Conservation (phyloP, 2,329 filamentous ascomycete genomes). For the Emmonsia crescens region DNA sequence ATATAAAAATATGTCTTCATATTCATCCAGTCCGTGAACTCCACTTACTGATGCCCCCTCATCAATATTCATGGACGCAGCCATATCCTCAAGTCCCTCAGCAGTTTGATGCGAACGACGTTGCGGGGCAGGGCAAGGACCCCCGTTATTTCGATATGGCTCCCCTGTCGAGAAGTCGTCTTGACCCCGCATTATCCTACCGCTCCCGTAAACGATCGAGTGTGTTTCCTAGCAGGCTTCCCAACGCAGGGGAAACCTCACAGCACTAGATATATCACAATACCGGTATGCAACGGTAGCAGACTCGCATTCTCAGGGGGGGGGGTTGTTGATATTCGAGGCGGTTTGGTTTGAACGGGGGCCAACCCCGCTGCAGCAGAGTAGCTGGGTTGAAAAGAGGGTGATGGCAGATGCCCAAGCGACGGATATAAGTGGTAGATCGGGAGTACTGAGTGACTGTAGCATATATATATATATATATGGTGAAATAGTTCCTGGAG, state of each 20-base stretch:
- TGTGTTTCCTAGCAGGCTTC: background rate
- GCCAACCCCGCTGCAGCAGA: background rate
- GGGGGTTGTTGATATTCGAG: background rate
- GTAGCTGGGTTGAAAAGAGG: background rate
- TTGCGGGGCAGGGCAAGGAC: background rate
- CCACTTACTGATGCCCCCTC: constrained; percentile 9
- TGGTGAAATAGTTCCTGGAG: background rate
- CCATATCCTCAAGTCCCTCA: constrained; percentile 7
- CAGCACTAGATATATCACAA: background rate
- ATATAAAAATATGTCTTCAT: background rate
- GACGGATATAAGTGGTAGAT: background rate
- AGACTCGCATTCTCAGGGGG: background rate
- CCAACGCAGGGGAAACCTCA: background rate
- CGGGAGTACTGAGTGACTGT: background rate
- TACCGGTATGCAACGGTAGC: background rate
- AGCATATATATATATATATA: too few species aligned
- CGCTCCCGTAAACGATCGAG: background rate
- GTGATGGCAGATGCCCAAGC: background rate
- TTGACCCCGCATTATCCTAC: background rate
- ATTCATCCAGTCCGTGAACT: too few species aligned
- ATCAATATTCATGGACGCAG: constrained; percentile 9
- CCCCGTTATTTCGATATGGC: background rate
- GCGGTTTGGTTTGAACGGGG: background rate
- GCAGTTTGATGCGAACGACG: background rate
- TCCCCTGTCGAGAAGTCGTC: background rate